Conservation (phyloP, 768 basidiomycete genomes). For the Hortiboletus campestris region DNA sequence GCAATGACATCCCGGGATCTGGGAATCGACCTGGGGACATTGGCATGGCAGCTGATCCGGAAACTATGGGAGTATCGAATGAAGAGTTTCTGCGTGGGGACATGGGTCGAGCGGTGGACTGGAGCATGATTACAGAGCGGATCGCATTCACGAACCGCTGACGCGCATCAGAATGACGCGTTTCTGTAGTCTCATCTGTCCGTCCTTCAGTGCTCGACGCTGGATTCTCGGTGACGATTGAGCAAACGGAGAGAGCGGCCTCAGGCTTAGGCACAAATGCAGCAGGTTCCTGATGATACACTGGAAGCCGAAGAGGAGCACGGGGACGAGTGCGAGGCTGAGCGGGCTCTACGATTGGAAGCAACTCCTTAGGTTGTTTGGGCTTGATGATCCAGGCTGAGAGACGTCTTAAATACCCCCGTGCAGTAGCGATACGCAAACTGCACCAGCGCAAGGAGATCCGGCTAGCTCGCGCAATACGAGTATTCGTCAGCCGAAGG, state of each 20-base stretch:
- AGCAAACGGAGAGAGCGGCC: constrained; percentile 25
- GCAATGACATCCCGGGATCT: constrained; percentile 36
- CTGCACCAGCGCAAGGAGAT: constrained; percentile 28
- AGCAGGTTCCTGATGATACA: constrained; percentile 25
- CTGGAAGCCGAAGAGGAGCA: constrained; percentile 4
- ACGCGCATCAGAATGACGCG: constrained; percentile 30
- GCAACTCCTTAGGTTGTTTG: constrained; percentile 18
- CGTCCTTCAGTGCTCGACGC: constrained; percentile 27
- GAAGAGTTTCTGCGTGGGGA: constrained; percentile 33
- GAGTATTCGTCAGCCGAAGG: constrained; percentile 27
- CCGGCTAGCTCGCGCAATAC: constrained; percentile 23
- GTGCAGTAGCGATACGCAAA: constrained; percentile 14
- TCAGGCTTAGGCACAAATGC: constrained; percentile 19
- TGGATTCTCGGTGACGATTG: constrained; percentile 26
- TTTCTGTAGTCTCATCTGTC: constrained; percentile 26
- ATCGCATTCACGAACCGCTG: constrained; percentile 43
- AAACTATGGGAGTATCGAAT: constrained; percentile 25
- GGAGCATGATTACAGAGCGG: constrained; percentile 47
- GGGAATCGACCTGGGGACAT: constrained; percentile 33
- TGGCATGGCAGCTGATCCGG: constrained; percentile 15
- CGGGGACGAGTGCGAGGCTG: constrained; percentile 16
- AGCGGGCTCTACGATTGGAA: constrained; percentile 23
- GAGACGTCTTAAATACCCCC: constrained; percentile 25
- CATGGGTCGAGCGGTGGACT: constrained; percentile 31
- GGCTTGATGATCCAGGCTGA: constrained; percentile 25